Base-by-base conservation (phyloP, 2,329 filamentous ascomycete genomes). In the Aspergillus nomiae region DNA sequence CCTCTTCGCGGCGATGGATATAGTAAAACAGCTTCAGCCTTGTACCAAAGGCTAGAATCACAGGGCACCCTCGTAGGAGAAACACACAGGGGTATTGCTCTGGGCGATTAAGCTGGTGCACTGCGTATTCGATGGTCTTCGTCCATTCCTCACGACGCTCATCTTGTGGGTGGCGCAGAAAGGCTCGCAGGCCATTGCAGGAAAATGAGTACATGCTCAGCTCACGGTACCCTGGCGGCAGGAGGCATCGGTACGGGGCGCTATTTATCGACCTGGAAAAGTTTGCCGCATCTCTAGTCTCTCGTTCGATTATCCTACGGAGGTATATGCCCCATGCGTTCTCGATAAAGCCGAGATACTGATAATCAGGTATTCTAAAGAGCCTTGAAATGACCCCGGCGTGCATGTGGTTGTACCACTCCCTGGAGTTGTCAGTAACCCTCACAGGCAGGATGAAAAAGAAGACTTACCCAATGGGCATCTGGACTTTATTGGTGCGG, bases 11-110 rank as follows among this genome's bases (percentile, higher is more conserved):
- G 24, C 57, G 48, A 30, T 63, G 48, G 28, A 65, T 59, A 24
- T 68, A 70, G 38, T 67, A 70, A 30, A 67, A 69, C 9, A 70
- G 30, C 26, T 62, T 66, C 50, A 62, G 30, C 3, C 43, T 63
- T 12, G 61, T 60, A 1, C 50, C 34, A 43, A 70, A 70, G 8
- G 60, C 67, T 36, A 70, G 53, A 24, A 70, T 46, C 1, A 63
- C 54, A 1, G 65, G 64, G 26, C 38, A 53, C 26, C 63, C 67
- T 26, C 32, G 43, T 9, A 59, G 24, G 4, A n/a, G 5, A 32
- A 53, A 34, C 32, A 36, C 12, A 36, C 12, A 9, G 45, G 45
- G 21, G 12, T 4, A 16, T 7, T 10, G 12, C 43, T 64, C 62
- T 21, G 26, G 45, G 26, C 6, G 34, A 21, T 50, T 45, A 32